Evolutionary conservation across 2,329 filamentous ascomycete species (phyloP).

Genomic region (Diaporthe citri): DNA sequence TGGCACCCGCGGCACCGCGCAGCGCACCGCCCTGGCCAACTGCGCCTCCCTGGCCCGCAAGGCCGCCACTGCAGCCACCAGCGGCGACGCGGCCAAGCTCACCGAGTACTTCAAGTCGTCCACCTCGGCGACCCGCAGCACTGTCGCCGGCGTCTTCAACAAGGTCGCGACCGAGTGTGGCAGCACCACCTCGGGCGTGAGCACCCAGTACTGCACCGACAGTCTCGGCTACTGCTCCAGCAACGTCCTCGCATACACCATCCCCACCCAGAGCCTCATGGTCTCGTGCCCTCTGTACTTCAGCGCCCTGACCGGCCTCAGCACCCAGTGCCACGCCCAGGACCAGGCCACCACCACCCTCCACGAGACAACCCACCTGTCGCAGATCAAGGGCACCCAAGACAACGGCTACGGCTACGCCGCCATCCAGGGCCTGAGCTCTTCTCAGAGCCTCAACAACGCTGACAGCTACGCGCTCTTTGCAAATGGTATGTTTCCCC

Average conservation of each 20-base stretch:
- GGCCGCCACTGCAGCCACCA: constrained; percentile 65
- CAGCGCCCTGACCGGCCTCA: constrained; percentile 62
- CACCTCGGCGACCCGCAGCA: constrained; percentile 56
- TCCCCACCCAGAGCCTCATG: constrained; percentile 66
- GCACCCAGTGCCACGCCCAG: constrained; percentile 69
- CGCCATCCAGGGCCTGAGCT: constrained; percentile 62
- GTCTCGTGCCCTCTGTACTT: constrained; percentile 74
- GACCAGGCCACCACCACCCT: constrained; percentile 75
- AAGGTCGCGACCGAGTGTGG: constrained; percentile 68
- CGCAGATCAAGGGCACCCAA: constrained; percentile 67
- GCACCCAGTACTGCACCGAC: constrained; percentile 71
- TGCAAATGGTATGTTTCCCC: constrained; percentile 45
- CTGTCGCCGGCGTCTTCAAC: constrained; percentile 64
- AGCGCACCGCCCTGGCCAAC: constrained; percentile 65
- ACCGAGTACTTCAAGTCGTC: constrained; percentile 75
- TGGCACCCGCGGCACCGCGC: constrained; percentile 57
- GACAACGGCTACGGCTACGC: constrained; percentile 69
- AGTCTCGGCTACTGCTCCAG: constrained; percentile 63
- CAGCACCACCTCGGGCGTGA: constrained; percentile 60
- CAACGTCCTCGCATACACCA: constrained; percentile 71
- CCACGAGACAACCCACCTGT: constrained; percentile 75
- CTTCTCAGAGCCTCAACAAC: constrained; percentile 67
- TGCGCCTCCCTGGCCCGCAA: constrained; percentile 65
- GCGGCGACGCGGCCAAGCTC: constrained; percentile 62
- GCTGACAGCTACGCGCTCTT: constrained; percentile 70